A percentile compares a stretch with the other conserved stretches of the same genome.
Conservation (phyloP, 2,329 filamentous ascomycete genomes). For the Penicillium sumatraense region DNA sequence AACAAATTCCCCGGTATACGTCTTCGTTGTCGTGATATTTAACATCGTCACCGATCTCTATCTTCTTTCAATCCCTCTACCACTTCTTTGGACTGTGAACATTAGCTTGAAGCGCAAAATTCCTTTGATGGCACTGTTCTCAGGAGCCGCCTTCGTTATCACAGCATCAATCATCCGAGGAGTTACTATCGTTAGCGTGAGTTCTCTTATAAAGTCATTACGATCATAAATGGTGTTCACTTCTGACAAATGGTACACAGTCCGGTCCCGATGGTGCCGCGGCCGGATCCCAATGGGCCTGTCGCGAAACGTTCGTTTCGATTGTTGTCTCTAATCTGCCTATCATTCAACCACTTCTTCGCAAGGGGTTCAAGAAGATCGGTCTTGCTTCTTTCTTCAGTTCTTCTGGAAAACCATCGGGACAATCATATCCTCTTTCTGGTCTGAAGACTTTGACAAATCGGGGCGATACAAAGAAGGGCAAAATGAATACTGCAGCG, state of each 20-base stretch:
- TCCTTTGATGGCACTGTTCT: conserved; percentile 57
- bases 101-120: conserved; percentile 55
- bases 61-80: conserved; percentile 61
- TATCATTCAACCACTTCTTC: conserved; percentile 42
- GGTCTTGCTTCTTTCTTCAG: conserved; percentile 34
- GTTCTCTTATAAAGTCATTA: neutral
- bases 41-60: conserved; percentile 63
- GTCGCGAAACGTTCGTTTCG: conserved; percentile 49
- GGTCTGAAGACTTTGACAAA: conserved; percentile 20
- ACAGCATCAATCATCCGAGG: conserved; percentile 58
- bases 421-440: conserved; percentile 25
- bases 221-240: neutral
- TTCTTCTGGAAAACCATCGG: conserved; percentile 22
- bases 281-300: conserved; percentile 46
- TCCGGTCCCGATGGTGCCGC: conserved; percentile 39
- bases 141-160: conserved; percentile 59
- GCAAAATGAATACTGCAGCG: conserved; percentile 11
- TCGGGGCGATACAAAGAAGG: conserved; percentile 18
- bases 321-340: conserved; percentile 48
- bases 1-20: conserved; percentile 51
- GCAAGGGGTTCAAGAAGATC: conserved; percentile 27
- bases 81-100: conserved; percentile 59
- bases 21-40: conserved; percentile 53
- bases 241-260: conserved; percentile 17
- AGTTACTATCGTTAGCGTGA: conserved; percentile 50